Evolutionary conservation across 306 rosid genomes (phyloP).

Genomic region (Pyrus pyrifolia): DNA sequence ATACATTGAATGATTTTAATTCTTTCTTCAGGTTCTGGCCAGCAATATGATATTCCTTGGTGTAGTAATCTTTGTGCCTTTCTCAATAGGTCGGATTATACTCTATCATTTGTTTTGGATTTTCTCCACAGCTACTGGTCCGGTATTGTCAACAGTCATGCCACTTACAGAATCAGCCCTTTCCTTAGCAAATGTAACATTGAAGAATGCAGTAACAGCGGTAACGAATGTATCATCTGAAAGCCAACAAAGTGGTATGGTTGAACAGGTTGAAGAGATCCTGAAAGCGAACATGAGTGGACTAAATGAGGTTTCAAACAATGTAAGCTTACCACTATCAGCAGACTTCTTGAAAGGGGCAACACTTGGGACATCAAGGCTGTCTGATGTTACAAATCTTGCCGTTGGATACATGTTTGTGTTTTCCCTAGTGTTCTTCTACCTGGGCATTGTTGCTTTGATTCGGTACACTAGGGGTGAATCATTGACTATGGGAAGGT

Average conservation of each 20-base stretch:
- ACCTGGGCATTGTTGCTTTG: constrained; percentile 74
- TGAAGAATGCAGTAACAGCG: constrained; percentile 78
- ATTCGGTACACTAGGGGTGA: constrained; percentile 89
- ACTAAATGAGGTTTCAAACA: constrained; percentile 55
- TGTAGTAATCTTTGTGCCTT: constrained; percentile 87
- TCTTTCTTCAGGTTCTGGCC: constrained; percentile 72
- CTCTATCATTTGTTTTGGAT: constrained; percentile 73
- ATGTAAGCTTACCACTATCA: constrained; percentile 49
- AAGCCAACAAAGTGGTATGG: constrained; percentile 51
- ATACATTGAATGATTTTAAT: constrained; percentile 7
- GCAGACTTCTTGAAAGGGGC: constrained; percentile 65
- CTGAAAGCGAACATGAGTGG: constrained; percentile 66
- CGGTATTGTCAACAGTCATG: constrained; percentile 54
- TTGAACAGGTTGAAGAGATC: constrained; percentile 75
- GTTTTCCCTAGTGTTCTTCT: constrained; percentile 66
- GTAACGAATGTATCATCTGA: constrained; percentile 70
- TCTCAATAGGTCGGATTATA: constrained; percentile 80
- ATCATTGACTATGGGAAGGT: constrained; percentile 78
- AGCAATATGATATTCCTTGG: constrained; percentile 99
- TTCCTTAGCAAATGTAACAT: constrained; percentile 76
- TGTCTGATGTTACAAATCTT: constrained; percentile 93
- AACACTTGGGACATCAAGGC: constrained; percentile 61
- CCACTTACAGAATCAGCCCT: constrained; percentile 80
- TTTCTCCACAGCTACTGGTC: constrained; percentile 62
- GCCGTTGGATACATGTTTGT: constrained; percentile 84